Conservation (phyloP, 2,329 filamentous ascomycete genomes). For the Pseudogymnoascus sp. region DNA sequence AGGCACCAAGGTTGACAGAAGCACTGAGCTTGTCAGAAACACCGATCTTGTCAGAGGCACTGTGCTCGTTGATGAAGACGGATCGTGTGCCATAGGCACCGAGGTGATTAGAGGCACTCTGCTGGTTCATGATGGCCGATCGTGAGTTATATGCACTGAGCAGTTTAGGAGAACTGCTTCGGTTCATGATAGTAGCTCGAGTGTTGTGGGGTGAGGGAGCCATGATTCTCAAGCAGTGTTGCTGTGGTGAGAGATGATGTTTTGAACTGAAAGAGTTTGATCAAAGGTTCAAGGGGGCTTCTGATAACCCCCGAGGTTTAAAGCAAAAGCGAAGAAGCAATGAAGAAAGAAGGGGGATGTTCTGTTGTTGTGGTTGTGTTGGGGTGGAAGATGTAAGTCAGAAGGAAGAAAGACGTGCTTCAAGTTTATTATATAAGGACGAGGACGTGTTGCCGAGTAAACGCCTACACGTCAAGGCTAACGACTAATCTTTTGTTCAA, state of each 20-base stretch:
- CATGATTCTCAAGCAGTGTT: background rate
- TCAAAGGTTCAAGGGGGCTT: background rate
- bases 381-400: background rate
- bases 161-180: background rate
- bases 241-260: background rate
- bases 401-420: background rate
- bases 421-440: background rate
- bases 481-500: background rate
- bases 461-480: background rate
- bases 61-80: background rate
- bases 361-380: background rate
- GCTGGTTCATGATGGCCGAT: background rate
- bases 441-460: background rate
- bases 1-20: no score
- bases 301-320: background rate
- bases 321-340: background rate
- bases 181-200: background rate
- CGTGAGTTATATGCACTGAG: background rate
- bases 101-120: background rate
- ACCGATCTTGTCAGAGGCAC: background rate
- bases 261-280: background rate
- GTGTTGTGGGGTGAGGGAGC: background rate
- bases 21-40: background rate
- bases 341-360: background rate
- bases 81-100: background rate